phyloP scores from a whole-genome alignment of 148 eudicot species.

The Chenopodium album region DNA sequence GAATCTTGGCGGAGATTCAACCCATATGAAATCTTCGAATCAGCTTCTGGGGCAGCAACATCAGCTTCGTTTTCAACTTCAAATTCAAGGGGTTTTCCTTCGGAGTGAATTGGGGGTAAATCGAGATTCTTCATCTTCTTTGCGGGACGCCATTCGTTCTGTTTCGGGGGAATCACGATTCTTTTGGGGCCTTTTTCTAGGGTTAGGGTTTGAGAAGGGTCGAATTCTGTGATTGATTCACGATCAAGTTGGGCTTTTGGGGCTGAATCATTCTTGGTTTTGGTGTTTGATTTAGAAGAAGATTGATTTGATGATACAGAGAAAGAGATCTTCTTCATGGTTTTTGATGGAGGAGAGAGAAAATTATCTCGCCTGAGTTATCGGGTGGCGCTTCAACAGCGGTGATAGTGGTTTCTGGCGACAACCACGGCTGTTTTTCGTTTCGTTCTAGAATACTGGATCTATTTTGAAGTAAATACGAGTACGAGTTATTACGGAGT shows the following conservation, averaged over 20 bases:
- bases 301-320: constrained; percentile 37
- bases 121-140: constrained; percentile 70
- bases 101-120: constrained; percentile 36
- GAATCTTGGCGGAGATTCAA: constrained; percentile 48
- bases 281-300: constrained; percentile 17
- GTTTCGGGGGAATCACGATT: constrained; percentile 54
- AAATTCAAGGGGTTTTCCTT: constrained; percentile 37
- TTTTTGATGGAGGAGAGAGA: too few species aligned
- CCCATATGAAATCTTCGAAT: constrained; percentile 45
- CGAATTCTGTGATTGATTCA: constrained; percentile 59
- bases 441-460: too few species aligned
- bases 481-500: too few species aligned
- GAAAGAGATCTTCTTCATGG: constrained; percentile 41
- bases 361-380: too few species aligned
- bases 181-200: constrained; percentile 15
- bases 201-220: constrained; percentile 40
- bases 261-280: constrained; percentile 23
- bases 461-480: too few species aligned
- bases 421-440: too few species aligned
- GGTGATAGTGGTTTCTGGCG: too few species aligned
- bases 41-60: constrained; percentile 16
- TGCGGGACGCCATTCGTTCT: constrained; percentile 54
- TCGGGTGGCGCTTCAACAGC: too few species aligned
- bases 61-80: constrained; percentile 22
- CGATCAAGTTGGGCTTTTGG: constrained; percentile 8